phyloP scores from a whole-genome alignment of 208 protist species.

The Crithidia acanthocephali region DNA sequence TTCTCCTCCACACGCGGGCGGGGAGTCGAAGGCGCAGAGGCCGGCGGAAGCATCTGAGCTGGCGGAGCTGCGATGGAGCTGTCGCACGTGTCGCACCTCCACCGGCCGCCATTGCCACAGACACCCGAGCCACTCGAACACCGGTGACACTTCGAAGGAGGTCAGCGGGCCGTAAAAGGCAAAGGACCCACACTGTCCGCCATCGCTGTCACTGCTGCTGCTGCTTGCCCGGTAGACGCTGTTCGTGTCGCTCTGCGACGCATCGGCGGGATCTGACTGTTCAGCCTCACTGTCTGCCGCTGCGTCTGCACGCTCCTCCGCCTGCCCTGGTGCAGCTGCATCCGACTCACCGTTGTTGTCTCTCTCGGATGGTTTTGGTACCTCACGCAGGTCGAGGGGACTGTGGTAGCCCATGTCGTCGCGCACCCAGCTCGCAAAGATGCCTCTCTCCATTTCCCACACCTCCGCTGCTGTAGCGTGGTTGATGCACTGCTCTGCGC shows the following conservation, averaged over 20 bases:
- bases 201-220: not conserved
- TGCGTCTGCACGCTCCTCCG: too few species aligned
- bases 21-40: too few species aligned
- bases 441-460: conserved; percentile 18
- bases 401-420: conserved; percentile 44
- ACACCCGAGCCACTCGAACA: conserved; percentile 46
- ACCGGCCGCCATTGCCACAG: conserved; percentile 82
- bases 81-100: conserved; percentile 1
- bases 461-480: conserved; percentile 1
- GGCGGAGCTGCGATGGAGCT: too few species aligned
- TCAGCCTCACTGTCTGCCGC: not conserved
- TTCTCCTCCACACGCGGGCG: not conserved
- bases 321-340: too few species aligned
- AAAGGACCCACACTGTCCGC: not conserved
- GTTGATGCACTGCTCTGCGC: not conserved
- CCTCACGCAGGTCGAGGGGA: conserved; percentile 1
- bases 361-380: not conserved
- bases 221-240: too few species aligned
- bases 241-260: not conserved
- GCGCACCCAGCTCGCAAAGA: conserved; percentile 32
- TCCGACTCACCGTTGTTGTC: not conserved
- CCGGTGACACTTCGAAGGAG: conserved; percentile 46
- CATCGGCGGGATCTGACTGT: not conserved
- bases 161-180: conserved; percentile 23
- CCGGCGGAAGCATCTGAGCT: too few species aligned